Percentiles rank a stretch among this genome's conserved stretches.
Conservation (phyloP, 768 basidiomycete genomes). For the Podaxis sp. region DNA sequence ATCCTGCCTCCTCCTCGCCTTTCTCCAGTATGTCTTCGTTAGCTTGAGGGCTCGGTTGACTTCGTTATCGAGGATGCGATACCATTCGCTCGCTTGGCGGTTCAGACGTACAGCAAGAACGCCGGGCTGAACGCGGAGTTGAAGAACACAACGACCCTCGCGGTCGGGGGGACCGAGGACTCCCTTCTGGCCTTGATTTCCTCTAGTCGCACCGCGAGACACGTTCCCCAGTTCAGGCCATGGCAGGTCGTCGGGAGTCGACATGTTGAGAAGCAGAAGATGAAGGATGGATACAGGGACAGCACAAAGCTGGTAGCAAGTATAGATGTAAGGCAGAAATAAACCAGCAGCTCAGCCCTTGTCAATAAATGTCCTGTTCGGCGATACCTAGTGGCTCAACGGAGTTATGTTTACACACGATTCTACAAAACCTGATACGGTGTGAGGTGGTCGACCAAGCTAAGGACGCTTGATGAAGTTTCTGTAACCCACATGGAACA, state of each 20-base stretch:
- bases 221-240: constrained; percentile 88
- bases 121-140: constrained; percentile 80
- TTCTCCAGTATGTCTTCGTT: constrained; percentile 86
- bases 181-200: constrained; percentile 86
- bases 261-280: constrained; percentile 37
- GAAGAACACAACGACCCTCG: constrained; percentile 75
- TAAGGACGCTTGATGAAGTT: neutral
- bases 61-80: constrained; percentile 72
- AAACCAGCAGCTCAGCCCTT: constrained; percentile 26
- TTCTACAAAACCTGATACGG: neutral
- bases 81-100: constrained; percentile 79
- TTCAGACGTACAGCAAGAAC: constrained; percentile 76
- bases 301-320: constrained; percentile 11
- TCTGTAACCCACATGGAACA: constrained; percentile 9
- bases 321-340: constrained; percentile 29
- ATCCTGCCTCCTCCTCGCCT: constrained; percentile 78
- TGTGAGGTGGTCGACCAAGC: neutral
- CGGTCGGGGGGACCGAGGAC: constrained; percentile 68
- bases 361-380: constrained; percentile 30
- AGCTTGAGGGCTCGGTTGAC: constrained; percentile 80
- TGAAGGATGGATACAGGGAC: constrained; percentile 20
- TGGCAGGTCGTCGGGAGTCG: constrained; percentile 71
- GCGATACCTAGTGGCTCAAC: constrained; percentile 8
- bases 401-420: constrained; percentile 8
- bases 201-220: constrained; percentile 78